phyloP scores from a whole-genome alignment of 208 protist genomes.

The Acanthamoeba castellanii region DNA sequence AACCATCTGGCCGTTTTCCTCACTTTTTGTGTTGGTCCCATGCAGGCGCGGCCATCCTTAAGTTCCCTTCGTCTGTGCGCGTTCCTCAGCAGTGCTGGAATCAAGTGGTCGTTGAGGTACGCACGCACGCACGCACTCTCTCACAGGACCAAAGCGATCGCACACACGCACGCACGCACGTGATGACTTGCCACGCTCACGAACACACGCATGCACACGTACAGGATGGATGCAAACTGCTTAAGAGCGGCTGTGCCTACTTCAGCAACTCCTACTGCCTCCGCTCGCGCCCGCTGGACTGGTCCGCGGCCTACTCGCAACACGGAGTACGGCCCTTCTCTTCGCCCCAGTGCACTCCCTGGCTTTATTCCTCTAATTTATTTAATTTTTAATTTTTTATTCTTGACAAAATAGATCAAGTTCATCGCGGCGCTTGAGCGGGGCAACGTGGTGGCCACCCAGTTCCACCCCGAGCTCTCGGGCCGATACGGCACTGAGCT shows the following conservation, averaged over 20 bases:
- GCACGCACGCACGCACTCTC: background rate
- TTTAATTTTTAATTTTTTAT: background rate
- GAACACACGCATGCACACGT: background rate
- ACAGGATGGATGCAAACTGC: constrained; percentile 34
- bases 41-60: constrained; percentile 10
- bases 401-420: background rate
- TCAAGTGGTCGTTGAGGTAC: constrained; percentile 61
- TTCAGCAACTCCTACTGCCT: constrained; percentile 75
- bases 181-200: background rate
- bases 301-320: constrained; percentile 65
- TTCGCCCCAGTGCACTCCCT: background rate
- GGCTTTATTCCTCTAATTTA: background rate
- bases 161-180: background rate
- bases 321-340: constrained; percentile 50
- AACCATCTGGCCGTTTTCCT: background rate
- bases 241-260: constrained; percentile 71
- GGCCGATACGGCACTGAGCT: constrained; percentile 71
- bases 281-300: constrained; percentile 52
- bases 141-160: background rate
- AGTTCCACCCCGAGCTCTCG: constrained; percentile 81
- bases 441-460: constrained; percentile 74
- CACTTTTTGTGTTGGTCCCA: background rate
- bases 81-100: constrained; percentile 81
- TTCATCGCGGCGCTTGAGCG: constrained; percentile 50
- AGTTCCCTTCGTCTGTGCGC: constrained; percentile 64